These are phyloP conservation scores for Ascochyta fabae DNA, from an alignment of 2,329 filamentous ascomycete genomes.

Conservation along the genomic window DNA sequence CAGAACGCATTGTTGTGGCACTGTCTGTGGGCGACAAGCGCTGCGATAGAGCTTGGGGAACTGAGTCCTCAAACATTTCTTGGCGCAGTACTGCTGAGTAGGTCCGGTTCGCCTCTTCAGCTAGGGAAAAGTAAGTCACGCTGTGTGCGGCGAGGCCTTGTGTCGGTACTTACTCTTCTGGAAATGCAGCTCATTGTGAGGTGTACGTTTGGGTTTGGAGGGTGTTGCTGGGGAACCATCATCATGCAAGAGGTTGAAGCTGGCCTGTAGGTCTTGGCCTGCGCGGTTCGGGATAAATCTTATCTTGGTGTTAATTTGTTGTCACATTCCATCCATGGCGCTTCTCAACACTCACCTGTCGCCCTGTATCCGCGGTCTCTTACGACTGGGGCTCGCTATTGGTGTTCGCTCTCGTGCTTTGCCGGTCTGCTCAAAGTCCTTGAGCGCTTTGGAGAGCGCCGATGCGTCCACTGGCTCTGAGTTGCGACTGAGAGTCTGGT, in stretches of 20 bases:
- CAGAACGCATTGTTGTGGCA: slow-evolving; percentile 64
- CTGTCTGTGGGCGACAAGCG: slow-evolving; percentile 59
- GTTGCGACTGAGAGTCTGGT: slow-evolving; percentile 45
- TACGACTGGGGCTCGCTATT: slow-evolving; percentile 70
- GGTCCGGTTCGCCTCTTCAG: slow-evolving; percentile 92
- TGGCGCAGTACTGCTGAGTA: slow-evolving; percentile 87
- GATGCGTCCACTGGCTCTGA: slow-evolving; percentile 65
- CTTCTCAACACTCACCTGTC: slow-evolving; percentile 46
- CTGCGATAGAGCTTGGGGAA: slow-evolving; percentile 78
- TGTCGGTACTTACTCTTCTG: slow-evolving; percentile 69
- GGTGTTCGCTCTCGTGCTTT: slow-evolving; percentile 67
- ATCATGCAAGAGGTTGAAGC: slow-evolving; percentile 89
- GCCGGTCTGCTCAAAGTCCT: slow-evolving; percentile 67
- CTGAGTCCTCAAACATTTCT: slow-evolving; percentile 89
- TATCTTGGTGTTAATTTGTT: slow-evolving; percentile 14
- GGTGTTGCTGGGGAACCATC: slow-evolving; percentile 92
- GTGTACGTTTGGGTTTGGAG: slow-evolving; percentile 80
- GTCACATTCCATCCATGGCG: background rate
- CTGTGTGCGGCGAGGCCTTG: background rate
- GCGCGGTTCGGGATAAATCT: slow-evolving; percentile 96
- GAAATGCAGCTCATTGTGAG: slow-evolving; percentile 90
- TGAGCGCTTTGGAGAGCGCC: slow-evolving; percentile 66
- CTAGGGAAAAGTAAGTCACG: slow-evolving; percentile 51
- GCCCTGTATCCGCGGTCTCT: slow-evolving; percentile 71
- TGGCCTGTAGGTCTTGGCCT: slow-evolving; percentile 90